These are phyloP conservation scores for Phialophora chinensis DNA, from an alignment of 2,329 filamentous ascomycete genomes.

Conservation along the genomic window DNA sequence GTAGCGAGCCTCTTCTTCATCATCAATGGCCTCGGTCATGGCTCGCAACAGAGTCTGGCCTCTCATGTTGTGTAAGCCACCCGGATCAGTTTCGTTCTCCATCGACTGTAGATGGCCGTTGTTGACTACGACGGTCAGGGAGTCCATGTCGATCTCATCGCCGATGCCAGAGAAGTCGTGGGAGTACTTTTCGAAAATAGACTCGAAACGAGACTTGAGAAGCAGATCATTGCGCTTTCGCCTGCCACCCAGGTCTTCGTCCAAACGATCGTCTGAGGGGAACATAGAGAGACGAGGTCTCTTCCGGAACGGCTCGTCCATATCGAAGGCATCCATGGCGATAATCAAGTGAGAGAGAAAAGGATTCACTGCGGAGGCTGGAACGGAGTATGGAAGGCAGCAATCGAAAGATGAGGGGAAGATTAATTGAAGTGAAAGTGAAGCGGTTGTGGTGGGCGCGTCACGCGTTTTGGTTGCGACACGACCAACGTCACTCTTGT, in stretches of 20 bases:
- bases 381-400: not conserved
- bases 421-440: not conserved
- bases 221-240: constrained; percentile 71
- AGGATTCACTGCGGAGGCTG: not conserved
- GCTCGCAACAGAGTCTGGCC: constrained; percentile 36
- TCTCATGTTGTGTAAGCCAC: constrained; percentile 37
- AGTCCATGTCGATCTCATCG: constrained; percentile 86
- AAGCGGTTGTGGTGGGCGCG: not conserved
- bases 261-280: constrained; percentile 24
- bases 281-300: constrained; percentile 59
- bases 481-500: constrained; percentile 1
- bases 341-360: not conserved
- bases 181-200: constrained; percentile 87
- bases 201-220: constrained; percentile 82
- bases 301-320: constrained; percentile 56
- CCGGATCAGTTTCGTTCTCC: constrained; percentile 61
- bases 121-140: constrained; percentile 82
- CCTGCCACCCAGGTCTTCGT: constrained; percentile 47
- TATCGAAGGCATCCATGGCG: constrained; percentile 25
- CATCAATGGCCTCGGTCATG: constrained; percentile 33
- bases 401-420: constrained; percentile 3
- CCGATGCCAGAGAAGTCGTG: constrained; percentile 81
- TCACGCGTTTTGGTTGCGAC: constrained; percentile 5
- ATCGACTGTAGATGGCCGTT: constrained; percentile 81
- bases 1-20: constrained; percentile 19